These are phyloP conservation scores for Colletotrichum noveboracense DNA, from an alignment of 2,329 filamentous ascomycete species.

Conservation along the genomic window DNA sequence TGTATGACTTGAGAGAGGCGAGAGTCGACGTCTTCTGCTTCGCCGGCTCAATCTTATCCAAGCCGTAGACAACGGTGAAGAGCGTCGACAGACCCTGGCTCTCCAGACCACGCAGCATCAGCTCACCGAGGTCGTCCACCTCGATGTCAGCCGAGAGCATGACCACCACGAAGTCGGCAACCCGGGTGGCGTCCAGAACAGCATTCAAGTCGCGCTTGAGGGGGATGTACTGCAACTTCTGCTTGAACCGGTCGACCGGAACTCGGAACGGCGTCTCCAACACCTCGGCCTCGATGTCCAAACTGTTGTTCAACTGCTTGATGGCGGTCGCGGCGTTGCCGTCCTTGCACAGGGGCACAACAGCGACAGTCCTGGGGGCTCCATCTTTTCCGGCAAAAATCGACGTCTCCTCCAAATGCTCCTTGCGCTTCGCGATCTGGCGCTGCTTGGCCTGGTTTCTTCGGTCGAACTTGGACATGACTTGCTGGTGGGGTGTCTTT, in stretches of 20 bases:
- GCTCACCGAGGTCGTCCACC: conserved; percentile 83
- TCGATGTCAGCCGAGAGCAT: conserved; percentile 83
- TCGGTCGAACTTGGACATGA: conserved; percentile 96
- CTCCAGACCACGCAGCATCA: conserved; percentile 85
- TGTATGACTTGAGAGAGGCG: conserved; percentile 86
- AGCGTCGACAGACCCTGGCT: conserved; percentile 94
- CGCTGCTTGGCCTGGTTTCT: conserved; percentile 94
- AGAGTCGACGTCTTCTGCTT: conserved; percentile 81
- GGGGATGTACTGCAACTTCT: conserved; percentile 87
- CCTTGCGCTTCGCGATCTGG: conserved; percentile 81
- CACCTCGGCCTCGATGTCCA: conserved; percentile 76
- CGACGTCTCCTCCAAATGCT: conserved; percentile 78
- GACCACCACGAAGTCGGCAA: conserved; percentile 91
- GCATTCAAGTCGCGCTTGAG: conserved; percentile 75
- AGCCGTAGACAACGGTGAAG: conserved; percentile 81
- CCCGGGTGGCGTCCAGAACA: conserved; percentile 83
- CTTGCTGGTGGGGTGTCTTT: conserved; percentile 92
- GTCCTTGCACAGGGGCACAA: conserved; percentile 82
- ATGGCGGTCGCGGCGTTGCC: conserved; percentile 73
- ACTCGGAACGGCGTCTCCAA: conserved; percentile 67
- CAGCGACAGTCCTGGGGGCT: conserved; percentile 85
- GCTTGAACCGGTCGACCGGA: conserved; percentile 89
- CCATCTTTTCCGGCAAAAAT: conserved; percentile 88
- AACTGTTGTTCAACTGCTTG: conserved; percentile 73
- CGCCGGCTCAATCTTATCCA: conserved; percentile 78